Evolutionary conservation across 495 filamentous ascomycete genomes (phyloP), one percentile per base, ranked within the genome.

Genomic region (Corynascus novoguineensis): DNA sequence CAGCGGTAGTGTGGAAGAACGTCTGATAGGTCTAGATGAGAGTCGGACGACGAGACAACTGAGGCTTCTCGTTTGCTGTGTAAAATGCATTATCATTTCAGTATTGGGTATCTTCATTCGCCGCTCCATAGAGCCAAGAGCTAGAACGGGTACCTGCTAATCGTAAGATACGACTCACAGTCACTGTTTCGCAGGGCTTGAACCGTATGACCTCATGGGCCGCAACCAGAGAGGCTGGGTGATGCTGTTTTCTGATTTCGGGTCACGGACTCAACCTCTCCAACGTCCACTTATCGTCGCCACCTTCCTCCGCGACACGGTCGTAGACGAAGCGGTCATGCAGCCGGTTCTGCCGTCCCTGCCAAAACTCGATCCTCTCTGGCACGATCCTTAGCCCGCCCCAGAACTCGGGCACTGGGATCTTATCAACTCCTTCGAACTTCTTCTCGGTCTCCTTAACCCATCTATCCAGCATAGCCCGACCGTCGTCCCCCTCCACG

Each of bases 361-460:
- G 89, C 92, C 91, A 96, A 71, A 97, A 97, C 77, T 96, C 92
- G 37, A 97, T 79, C 52, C 82, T 81, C 71, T 89, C 87, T 1
- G 93, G 93, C 55, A 90, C 78, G 52, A 98, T 78, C 62, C 92
- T 83, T 70, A 93, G 70, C 1, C 93, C 93, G 8, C 93, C 93
- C 93, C 93, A 98, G 71, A 95, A 97, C 21, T 86, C 85, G 27
- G 93, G 93, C 46, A 96, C 82, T 2, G 90, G 91, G 53, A 98
- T 95, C 37, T 87, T 68, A 54, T 96, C 85, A 59, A 76, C 44
- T 11, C 81, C 86, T 35, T 85, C 83, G 72, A 95, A 97, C 63
- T 72, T 79, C 64, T 71, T 73, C 75, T 90, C 86, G 44, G 85
- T 79, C 59, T 89, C 86, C 67, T 75, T 75, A 1, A 93, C 87